phyloP scores from a whole-genome alignment of 805 yeast genomes.

The Kuraishia molischiana region DNA sequence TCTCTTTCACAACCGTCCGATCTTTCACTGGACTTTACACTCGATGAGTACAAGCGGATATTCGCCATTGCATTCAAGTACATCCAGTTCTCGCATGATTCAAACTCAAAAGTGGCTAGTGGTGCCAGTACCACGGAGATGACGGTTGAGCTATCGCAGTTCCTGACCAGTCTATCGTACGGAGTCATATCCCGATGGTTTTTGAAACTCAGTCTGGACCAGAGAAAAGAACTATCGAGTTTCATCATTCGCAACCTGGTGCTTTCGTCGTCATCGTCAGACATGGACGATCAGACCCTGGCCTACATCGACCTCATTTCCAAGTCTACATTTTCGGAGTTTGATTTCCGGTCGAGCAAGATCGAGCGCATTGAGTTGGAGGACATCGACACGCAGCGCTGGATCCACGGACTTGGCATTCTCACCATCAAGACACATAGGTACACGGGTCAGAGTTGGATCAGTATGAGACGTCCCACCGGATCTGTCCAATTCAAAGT shows the following conservation, averaged over 20 bases:
- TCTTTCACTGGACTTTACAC: constrained; percentile 60
- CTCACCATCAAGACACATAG: constrained; percentile 45
- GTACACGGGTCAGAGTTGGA: constrained; percentile 37
- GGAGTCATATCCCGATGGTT: constrained; percentile 66
- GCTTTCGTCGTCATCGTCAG: constrained; percentile 16
- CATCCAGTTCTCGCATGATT: constrained; percentile 60
- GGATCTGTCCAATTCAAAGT: constrained; percentile 44
- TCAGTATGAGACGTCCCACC: constrained; percentile 56
- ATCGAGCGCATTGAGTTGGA: constrained; percentile 6
- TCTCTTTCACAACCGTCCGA: constrained; percentile 58
- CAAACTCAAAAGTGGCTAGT: background rate
- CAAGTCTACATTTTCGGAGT: constrained; percentile 56
- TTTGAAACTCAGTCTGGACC: constrained; percentile 46
- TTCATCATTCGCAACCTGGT: constrained; percentile 52
- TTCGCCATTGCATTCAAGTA: constrained; percentile 79
- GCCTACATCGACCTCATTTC: constrained; percentile 61
- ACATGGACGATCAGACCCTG: constrained; percentile 40
- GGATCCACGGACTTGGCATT: constrained; percentile 55
- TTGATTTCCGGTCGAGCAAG: constrained; percentile 37
- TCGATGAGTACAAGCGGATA: constrained; percentile 69
- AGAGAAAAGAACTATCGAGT: constrained; percentile 49
- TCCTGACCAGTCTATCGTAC: constrained; percentile 54
- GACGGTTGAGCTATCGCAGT: constrained; percentile 45
- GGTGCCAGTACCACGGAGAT: constrained; percentile 24
- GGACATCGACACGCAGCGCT: constrained; percentile 25